Base-by-base conservation (phyloP, 2,329 filamentous ascomycete species). In the Keithomyces neogunnii region DNA sequence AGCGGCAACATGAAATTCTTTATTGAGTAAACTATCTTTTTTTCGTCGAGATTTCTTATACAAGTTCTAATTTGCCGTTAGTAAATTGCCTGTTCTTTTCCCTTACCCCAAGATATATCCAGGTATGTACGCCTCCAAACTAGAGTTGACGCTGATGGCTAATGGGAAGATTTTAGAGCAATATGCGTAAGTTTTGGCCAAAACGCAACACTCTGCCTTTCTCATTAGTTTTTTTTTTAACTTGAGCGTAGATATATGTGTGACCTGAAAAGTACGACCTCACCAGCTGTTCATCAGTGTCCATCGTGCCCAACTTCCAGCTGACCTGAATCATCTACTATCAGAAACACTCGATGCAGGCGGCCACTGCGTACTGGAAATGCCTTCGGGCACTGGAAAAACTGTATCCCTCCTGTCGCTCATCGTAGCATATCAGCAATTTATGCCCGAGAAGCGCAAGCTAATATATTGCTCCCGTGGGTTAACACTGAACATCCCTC, bases 361-460 rank as follows among this genome's bases (percentile, higher is more conserved):
- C 49, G 95, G 93, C 55, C 90, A 99, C 71, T 96, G 91, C 68
- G 92, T 99, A 28, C 73, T 99, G 60, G 93, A 99, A 73, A 99
- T 99, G 93, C 93, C 93, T 69, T 99, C 93, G 53, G 93, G 93
- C 43, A 99, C 93, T 29, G 93, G 93, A 55, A 99, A 99, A 75
- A 99, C 93, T 0, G 88, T 99, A 30, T 96, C 93, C 8, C 77
- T 99, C 4, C 76, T 99, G 44, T 96, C 93, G 0, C 80, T 99
- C 60, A 99, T 99, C 63, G 84, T 99, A 52, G 92, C 93, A 42
- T 99, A 99, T 63, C 95, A 99, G 69, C 88, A 93, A 66, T 85
- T 91, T 66, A 91, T 92, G 62, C 89, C 91, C 3, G 89, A 96
- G 65, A 89, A 93, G 62, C 80, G 95, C 51, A 99, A 99, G 70